Base-by-base conservation (phyloP, 176 grass and related monocot genomes). In the Zea luxurians region DNA sequence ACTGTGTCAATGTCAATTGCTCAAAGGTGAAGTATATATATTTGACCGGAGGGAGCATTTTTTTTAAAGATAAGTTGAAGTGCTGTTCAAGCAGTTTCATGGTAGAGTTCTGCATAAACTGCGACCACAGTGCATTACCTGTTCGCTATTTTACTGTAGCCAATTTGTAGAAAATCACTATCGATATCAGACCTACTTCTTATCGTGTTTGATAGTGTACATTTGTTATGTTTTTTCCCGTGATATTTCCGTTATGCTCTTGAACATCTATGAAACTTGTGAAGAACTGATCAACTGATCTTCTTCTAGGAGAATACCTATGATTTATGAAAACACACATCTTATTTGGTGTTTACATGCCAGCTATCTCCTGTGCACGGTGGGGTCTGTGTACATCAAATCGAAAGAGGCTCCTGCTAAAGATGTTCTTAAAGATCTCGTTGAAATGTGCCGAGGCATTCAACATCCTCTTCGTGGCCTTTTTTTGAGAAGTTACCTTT, bases 401-500 rank as follows among this genome's bases (percentile, higher is more conserved):
- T 95, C 96, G 68, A 95, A 95, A 65, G 92, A 99, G 81, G 96
- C 96, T 86, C 92, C 96, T 43, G 87, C 90, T 70, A 99, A 90
- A 89, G 96, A 99, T 83, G 83, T 99, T 79, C 86, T 99, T 81
- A 99, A 99, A 87, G 92, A 99, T n/a, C 86, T 99, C 13, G 92
- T 99, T 49, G 92, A 99, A 86, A 99, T 99, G 96, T 99, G 92
- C 16, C 87, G 87, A 43, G 96, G 92, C 55, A 92, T 99, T 83
- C 96, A 99, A 61, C 89, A 95, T 88, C 90, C 96, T 80, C 80
- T 99, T 46, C 89, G 88, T 36, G 96, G 96, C 64, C 96, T 99
- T 90, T 99, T 99, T 81, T 86, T 99, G 65, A 95, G 96, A 88
- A 99, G 96, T 81, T 99, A 99, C 70, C 96, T 99, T 42, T 99